A percentile compares a stretch with the other conserved stretches of the same genome.
phyloP scores from a whole-genome alignment of 108 stramenopile genomes.

The Pseudonitzschia delicatissima region DNA sequence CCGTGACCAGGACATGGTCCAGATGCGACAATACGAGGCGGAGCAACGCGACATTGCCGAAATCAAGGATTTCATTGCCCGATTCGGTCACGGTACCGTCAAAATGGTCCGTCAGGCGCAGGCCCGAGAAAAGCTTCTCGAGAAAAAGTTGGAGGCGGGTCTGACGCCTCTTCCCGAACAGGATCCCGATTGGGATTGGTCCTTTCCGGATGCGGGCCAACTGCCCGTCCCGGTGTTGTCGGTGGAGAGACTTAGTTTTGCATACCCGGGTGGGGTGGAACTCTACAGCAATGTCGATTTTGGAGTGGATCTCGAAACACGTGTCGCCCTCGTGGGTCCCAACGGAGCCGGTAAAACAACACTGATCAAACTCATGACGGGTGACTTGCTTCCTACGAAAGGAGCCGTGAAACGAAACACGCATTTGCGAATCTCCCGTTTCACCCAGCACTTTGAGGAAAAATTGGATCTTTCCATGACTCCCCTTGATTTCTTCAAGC shows the following conservation, averaged over 20 bases:
- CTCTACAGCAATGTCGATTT: constrained; percentile 84
- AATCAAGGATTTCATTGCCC: constrained; percentile 94
- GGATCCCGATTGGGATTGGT: constrained; percentile 76
- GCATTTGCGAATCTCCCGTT: constrained; percentile 91
- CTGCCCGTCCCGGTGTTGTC: constrained; percentile 83
- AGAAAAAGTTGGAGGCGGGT: constrained; percentile 90
- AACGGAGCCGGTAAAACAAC: constrained; percentile 90
- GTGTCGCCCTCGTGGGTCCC: constrained; percentile 85
- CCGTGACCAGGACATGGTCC: constrained; percentile 94
- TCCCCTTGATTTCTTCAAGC: constrained; percentile 95
- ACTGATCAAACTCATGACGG: constrained; percentile 91
- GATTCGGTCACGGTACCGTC: constrained; percentile 94
- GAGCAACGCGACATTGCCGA: constrained; percentile 97
- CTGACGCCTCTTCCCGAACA: constrained; percentile 77
- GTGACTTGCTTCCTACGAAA: constrained; percentile 86
- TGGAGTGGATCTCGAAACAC: constrained; percentile 86
- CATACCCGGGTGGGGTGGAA: constrained; percentile 68
- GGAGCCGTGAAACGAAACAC: constrained; percentile 91
- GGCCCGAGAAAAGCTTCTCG: constrained; percentile 85
- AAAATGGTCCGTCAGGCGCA: constrained; percentile 95
- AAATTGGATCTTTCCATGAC: constrained; percentile 94
- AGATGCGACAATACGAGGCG: constrained; percentile 92
- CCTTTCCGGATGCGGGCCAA: constrained; percentile 84
- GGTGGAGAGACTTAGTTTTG: constrained; percentile 78
- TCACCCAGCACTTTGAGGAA: constrained; percentile 99